Base-by-base conservation (phyloP, 2,329 filamentous ascomycete species). In the Penicillium digitatum region DNA sequence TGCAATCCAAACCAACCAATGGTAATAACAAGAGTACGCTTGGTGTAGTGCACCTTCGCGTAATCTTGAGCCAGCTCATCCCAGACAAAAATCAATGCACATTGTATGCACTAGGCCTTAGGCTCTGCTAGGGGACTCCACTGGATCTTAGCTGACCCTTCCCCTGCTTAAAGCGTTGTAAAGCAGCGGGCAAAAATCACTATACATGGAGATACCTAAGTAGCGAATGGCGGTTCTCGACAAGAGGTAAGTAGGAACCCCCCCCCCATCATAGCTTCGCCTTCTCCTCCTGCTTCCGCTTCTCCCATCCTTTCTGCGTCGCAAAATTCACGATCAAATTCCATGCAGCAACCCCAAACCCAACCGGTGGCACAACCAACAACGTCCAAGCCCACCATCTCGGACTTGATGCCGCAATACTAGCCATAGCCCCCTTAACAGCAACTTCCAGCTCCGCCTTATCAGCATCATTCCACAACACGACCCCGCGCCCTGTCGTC, bases 401-500 rank as follows among this genome's bases (percentile, higher is more conserved):
- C 7, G 90, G 89, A 71, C 87, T 94, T 18, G 76, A 74, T 43
- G 67, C 77, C 65, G 78, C 80, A 35, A 96, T 76, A 57, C 81
- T 79, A 4, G 66, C 68, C 76, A 97, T 84, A 8, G 86, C 88
- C 56, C 76, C 78, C 48, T 81, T 79, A 11, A 97, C 77, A 71
- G 90, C 85, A 48, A 68, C 72, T 72, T 83, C 81, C 67, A 99
- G 72, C 59, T 90, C 84, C 34, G 85, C 85, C 67, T 80, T 86
- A 44, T 84, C 84, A 2, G 83, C 84, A 74, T 97, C 93, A 75
- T 99, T 99, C 89, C 89, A 94, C 24, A 99, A 81, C 32, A 96
- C 90, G 3, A 91, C 81, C 0, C 92, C 93, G 45, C 80, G 81
- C 7, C 77, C 78, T 39, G 71, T 66, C 4, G 84, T 84, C 42